Percentiles rank a stretch among this genome's conserved stretches.
Conservation (phyloP, 495 filamentous ascomycete species). For the Lasiosphaeria ovina region DNA sequence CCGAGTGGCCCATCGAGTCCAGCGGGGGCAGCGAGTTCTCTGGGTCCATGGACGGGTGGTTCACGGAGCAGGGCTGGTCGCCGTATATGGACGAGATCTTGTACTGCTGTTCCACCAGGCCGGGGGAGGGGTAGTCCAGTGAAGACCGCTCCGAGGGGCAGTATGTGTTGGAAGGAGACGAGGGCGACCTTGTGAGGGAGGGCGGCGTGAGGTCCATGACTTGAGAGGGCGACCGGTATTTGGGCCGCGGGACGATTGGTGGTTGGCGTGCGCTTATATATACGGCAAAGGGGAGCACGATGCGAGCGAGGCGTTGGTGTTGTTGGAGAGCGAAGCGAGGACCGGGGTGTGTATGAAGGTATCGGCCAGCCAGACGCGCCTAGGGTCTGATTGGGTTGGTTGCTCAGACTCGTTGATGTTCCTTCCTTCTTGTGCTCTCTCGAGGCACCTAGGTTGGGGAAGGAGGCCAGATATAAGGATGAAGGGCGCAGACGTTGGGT, state of each 20-base stretch:
- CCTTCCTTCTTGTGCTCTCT: neutral
- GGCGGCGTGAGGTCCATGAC: constrained; percentile 51
- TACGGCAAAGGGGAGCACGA: constrained; percentile 12
- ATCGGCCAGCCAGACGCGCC: constrained; percentile 18
- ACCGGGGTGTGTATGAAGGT: constrained; percentile 12
- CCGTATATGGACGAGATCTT: constrained; percentile 46
- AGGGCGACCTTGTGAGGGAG: constrained; percentile 47
- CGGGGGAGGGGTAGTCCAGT: constrained; percentile 47
- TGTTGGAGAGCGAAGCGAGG: constrained; percentile 23
- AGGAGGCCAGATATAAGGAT: constrained; percentile 30
- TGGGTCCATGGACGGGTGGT: constrained; percentile 36
- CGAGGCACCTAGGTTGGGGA: constrained; percentile 18
- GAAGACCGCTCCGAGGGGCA: constrained; percentile 46
- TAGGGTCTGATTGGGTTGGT: constrained; percentile 36
- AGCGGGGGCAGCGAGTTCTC: constrained; percentile 42
- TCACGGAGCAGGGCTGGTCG: constrained; percentile 40
- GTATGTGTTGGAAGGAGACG: constrained; percentile 46
- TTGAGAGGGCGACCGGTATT: constrained; percentile 13
- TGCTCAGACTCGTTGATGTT: constrained; percentile 22
- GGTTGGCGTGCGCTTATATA: constrained; percentile 28
- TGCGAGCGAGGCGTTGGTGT: constrained; percentile 23
- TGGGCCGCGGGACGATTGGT: constrained; percentile 18
- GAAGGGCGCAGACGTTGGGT: constrained; percentile 19
- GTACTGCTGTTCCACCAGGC: constrained; percentile 46
- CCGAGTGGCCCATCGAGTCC: constrained; percentile 43